These are phyloP conservation scores for Fusarium sambucinum DNA, from an alignment of 2,329 filamentous ascomycete genomes.

Conservation along the genomic window DNA sequence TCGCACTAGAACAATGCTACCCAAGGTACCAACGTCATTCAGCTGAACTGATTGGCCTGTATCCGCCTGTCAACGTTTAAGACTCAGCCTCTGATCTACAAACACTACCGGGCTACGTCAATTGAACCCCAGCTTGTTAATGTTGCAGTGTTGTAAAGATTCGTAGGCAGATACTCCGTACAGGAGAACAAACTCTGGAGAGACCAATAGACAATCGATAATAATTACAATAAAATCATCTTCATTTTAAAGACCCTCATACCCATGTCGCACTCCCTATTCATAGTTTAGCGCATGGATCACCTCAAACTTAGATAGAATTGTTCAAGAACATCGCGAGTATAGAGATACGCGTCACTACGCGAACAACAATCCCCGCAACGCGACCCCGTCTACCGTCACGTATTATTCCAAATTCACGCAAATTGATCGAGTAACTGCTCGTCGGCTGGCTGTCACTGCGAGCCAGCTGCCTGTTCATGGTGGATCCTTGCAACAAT, in stretches of 20 bases:
- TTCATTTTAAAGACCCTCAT: constrained; percentile 25
- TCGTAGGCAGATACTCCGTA: background rate
- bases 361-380: background rate
- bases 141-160: background rate
- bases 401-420: background rate
- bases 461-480: constrained; percentile 2
- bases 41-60: constrained; percentile 14
- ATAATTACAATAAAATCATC: constrained; percentile 24
- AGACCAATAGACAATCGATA: background rate
- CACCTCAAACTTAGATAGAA: background rate
- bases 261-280: constrained; percentile 20
- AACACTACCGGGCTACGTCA: background rate
- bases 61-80: background rate
- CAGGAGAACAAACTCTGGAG: background rate
- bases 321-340: background rate
- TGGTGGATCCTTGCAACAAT: constrained; percentile 16
- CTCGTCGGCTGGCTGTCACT: constrained; percentile 4
- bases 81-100: constrained; percentile 4
- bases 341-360: background rate
- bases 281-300: background rate
- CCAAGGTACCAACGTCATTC: constrained; percentile 22
- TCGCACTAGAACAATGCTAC: constrained; percentile 3
- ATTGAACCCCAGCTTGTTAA: background rate
- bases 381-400: background rate
- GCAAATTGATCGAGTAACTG: background rate